These are phyloP conservation scores for Pythium brachiatum DNA, from an alignment of 352 stramenopile genomes.

Conservation along the genomic window DNA sequence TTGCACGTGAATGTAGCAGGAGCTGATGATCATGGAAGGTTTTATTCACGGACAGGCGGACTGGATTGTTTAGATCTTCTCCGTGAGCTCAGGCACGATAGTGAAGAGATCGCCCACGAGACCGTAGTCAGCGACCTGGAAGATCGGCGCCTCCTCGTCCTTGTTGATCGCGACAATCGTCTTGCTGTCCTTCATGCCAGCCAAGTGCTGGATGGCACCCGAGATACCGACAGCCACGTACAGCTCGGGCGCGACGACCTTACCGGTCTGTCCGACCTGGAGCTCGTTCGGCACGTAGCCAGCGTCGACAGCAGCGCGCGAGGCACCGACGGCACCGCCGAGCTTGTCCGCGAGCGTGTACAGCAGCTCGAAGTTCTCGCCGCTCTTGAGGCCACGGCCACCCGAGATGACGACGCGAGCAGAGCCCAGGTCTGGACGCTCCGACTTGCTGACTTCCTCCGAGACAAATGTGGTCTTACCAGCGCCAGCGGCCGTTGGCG, in stretches of 20 bases:
- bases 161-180: conserved; percentile 99
- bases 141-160: conserved; percentile 99
- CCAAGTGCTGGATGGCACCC: conserved; percentile 99
- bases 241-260: conserved; percentile 97
- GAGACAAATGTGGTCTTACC: conserved; percentile 90
- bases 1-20: too few species aligned
- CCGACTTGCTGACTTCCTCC: conserved; percentile 93
- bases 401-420: conserved; percentile 95
- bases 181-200: conserved; percentile 99
- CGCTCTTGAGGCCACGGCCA: conserved; percentile 96
- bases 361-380: conserved; percentile 98
- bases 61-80: conserved; percentile 90
- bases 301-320: conserved; percentile 96
- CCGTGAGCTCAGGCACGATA: conserved; percentile 95
- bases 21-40: too few species aligned
- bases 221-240: conserved; percentile 98
- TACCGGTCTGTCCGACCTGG: conserved; percentile 99
- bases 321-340: conserved; percentile 96
- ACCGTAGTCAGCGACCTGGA: conserved; percentile 98
- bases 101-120: conserved; percentile 98
- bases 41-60: not conserved
- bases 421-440: conserved; percentile 93
- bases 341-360: conserved; percentile 98
- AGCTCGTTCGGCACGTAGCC: conserved; percentile 98
- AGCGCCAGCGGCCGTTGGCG: conserved; percentile 47